Evolutionary conservation across 2,329 filamentous ascomycete species (phyloP), one percentile per base, ranked within the genome.

Genomic region (Lanzia echinophila): DNA sequence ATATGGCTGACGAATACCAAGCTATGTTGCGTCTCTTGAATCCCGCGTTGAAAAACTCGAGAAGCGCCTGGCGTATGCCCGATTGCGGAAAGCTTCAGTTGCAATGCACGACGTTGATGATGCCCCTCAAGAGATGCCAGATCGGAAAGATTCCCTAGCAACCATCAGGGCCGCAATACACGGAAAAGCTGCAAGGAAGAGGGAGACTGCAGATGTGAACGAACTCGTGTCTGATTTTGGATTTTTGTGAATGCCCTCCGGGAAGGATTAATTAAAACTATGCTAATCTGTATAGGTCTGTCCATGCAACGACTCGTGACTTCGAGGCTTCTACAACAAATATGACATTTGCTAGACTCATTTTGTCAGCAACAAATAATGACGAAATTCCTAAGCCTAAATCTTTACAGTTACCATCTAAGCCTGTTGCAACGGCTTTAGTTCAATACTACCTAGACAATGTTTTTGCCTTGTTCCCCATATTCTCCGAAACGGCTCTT

Each of bases 21-120:
- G 84, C 71, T 99, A 97, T 76, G 91, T 97, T 43, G 90, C 92
- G 7, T 95, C 92, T 0, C 78, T 99, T n/a, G 92, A 97, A 69
- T 83, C 91, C 15, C 85, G 88, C 55, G 86, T 95, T 61, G 91
- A 97, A 69, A 89, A 88, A 70, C 79, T 97, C 8, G 88, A 96
- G 70, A 86, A 83, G 67, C 84, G 84, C 54, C 79, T 96, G 45
- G 77, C 80, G 33, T 87, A 83, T 71, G 84, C 84, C 49, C 78
- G 81, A 62, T 81, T 83, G 19, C 83, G 87, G 60, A 89, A 88
- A 61, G 84, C 81, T 12, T 87, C 87, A 3, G 76, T 88, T 15
- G 75, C 80, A 22, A 78, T 87, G 63, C 77, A 85, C 60, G 84
- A 88, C 57, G 72, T 75, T 12, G 84, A 83, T 32, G 17, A 17